phyloP scores from a whole-genome alignment of 2,329 filamentous ascomycete species.

The Clonostachys sp. region DNA sequence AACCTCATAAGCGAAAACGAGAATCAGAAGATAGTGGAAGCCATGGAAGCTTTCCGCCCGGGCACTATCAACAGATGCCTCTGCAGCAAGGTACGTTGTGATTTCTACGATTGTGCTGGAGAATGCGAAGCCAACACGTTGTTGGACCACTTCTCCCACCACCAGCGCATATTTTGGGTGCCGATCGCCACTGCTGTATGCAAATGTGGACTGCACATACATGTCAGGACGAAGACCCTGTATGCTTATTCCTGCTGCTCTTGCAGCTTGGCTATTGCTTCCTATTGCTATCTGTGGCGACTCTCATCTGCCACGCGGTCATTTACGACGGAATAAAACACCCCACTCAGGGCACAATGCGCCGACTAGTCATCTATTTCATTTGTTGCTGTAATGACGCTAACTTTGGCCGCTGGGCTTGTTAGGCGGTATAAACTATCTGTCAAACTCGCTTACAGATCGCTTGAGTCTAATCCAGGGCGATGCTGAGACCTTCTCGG shows the following conservation, averaged over 20 bases:
- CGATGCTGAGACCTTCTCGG: conserved; percentile 64
- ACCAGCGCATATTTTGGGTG: neutral
- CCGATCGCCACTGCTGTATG: neutral
- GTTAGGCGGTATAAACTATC: conserved; percentile 46
- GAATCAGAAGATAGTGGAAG: conserved; percentile 36
- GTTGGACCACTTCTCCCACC: neutral
- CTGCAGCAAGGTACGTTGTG: neutral
- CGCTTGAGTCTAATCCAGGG: conserved; percentile 47
- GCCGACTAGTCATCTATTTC: neutral
- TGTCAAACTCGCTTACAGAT: conserved; percentile 36
- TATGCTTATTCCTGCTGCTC: too few relatives aligned
- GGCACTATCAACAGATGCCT: neutral
- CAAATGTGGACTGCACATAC: neutral
- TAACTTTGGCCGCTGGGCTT: neutral
- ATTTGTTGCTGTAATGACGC: neutral
- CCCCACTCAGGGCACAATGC: too few relatives aligned
- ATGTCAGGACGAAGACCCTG: neutral
- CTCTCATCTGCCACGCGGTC: too few relatives aligned
- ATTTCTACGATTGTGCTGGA: neutral
- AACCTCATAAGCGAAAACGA: conserved; percentile 43
- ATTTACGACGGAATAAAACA: too few relatives aligned
- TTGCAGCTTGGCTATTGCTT: too few relatives aligned
- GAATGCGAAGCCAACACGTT: neutral
- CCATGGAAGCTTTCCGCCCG: conserved; percentile 10
- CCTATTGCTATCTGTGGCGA: too few relatives aligned